These are phyloP conservation scores for Claviceps arundinis DNA, from an alignment of 2,329 filamentous ascomycete genomes.

Conservation along the genomic window DNA sequence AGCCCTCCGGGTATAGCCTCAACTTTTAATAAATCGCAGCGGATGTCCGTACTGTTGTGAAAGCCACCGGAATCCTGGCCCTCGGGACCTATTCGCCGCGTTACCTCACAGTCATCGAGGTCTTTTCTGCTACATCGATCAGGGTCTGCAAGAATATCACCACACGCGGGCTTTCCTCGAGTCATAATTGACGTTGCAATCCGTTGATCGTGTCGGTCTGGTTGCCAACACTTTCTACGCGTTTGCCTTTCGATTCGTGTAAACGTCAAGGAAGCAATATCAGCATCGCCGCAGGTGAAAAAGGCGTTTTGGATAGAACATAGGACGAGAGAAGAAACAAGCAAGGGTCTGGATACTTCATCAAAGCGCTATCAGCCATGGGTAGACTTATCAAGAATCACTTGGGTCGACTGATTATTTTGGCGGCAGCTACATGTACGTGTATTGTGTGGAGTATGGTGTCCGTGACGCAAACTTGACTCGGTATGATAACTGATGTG, in stretches of 20 bases:
- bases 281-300: background rate
- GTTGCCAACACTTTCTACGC: slow-evolving; percentile 30
- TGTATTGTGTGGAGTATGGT: slow-evolving; percentile 8
- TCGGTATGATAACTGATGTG: slow-evolving; percentile 8
- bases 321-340: background rate
- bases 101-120: slow-evolving; percentile 5
- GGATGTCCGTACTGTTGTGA: slow-evolving; percentile 3
- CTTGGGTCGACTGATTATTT: slow-evolving; percentile 86
- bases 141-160: slow-evolving; percentile 5
- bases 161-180: slow-evolving; percentile 28
- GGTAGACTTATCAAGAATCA: slow-evolving; percentile 99
- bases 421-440: slow-evolving; percentile 69
- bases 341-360: background rate
- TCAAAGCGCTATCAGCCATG: slow-evolving; percentile 39
- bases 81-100: slow-evolving; percentile 6
- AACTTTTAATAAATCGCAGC: background rate
- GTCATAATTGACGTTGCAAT: slow-evolving; percentile 15
- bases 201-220: slow-evolving; percentile 33
- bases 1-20: slow-evolving; percentile 6
- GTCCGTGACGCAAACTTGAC: no score
- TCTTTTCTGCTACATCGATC: slow-evolving; percentile 5
- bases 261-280: background rate
- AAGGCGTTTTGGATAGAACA: background rate
- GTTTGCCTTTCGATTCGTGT: background rate
- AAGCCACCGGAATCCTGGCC: slow-evolving; percentile 8